These are phyloP conservation scores for Nemania diffusa DNA, from an alignment of 2,329 filamentous ascomycete species.

Conservation along the genomic window DNA sequence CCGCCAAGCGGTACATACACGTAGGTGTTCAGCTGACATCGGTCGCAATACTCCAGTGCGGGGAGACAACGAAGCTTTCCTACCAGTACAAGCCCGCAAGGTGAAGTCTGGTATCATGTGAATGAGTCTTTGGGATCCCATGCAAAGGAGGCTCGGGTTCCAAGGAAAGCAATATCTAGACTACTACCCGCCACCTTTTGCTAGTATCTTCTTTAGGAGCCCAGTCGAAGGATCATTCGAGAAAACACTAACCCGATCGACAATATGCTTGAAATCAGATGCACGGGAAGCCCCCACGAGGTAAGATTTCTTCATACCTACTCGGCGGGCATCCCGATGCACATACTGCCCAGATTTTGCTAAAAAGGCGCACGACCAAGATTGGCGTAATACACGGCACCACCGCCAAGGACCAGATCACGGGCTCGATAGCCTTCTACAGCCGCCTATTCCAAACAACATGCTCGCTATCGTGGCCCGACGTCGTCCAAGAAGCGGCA, in stretches of 20 bases:
- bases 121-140: background rate
- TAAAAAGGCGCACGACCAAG: slow-evolving; percentile 37
- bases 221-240: too few relatives aligned
- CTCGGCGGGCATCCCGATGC: background rate
- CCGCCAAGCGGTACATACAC: too few relatives aligned
- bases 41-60: background rate
- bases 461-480: slow-evolving; percentile 49
- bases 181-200: background rate
- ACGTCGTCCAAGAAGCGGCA: slow-evolving; percentile 51
- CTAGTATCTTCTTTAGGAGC: too few relatives aligned
- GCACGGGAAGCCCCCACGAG: slow-evolving; percentile 30
- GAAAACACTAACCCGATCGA: too few relatives aligned
- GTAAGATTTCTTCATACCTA: slow-evolving; percentile 7
- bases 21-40: too few relatives aligned
- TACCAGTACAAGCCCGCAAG: background rate
- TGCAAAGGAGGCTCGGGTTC: background rate
- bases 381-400: slow-evolving; percentile 52
- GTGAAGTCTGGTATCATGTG: background rate
- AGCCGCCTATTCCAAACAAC: slow-evolving; percentile 48
- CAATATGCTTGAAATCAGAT: slow-evolving; percentile 37
- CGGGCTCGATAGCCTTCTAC: slow-evolving; percentile 52
- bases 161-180: background rate
- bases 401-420: slow-evolving; percentile 47
- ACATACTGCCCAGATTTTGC: slow-evolving; percentile 6
- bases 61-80: too few relatives aligned